These are phyloP conservation scores for Xylaria sp. DNA, from an alignment of 495 filamentous ascomycete genomes.

Conservation along the genomic window DNA sequence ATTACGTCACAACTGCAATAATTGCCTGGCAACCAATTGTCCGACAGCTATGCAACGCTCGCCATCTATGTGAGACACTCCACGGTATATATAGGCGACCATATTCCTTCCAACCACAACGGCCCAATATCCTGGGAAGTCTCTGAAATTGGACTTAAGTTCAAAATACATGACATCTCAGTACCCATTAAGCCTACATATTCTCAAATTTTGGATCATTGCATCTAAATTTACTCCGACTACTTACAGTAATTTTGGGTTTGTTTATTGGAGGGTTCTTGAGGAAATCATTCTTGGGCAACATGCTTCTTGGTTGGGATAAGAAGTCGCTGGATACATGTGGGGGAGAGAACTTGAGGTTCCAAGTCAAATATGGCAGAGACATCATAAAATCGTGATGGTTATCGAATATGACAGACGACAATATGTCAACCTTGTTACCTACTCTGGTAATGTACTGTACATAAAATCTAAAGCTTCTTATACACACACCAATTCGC, in stretches of 20 bases:
- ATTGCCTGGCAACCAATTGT: neutral
- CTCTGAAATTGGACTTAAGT: neutral
- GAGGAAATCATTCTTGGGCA: neutral
- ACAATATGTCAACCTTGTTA: neutral
- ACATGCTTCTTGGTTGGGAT: neutral
- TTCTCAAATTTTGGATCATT: conserved; percentile 4
- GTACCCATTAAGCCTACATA: conserved; percentile 6
- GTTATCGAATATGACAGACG: conserved; percentile 8
- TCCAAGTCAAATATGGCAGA: neutral
- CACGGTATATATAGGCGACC: conserved; percentile 10
- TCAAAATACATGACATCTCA: conserved; percentile 9
- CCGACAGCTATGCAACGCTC: neutral
- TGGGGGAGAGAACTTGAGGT: neutral
- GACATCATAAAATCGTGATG: neutral
- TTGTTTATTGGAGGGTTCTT: neutral
- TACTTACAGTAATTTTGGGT: neutral
- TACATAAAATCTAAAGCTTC: conserved; percentile 19
- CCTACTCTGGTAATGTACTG: conserved; percentile 11
- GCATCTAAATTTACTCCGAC: neutral
- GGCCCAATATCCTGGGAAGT: neutral
- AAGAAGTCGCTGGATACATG: conserved; percentile 8
- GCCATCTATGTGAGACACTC: neutral
- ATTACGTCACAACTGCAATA: neutral
- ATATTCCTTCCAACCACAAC: neutral
- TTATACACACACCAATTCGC: neutral